Evolutionary conservation across 2,329 filamentous ascomycete genomes (phyloP), one percentile per base, ranked within the genome.

Genomic region (Arthrobotrys sphaeroides): DNA sequence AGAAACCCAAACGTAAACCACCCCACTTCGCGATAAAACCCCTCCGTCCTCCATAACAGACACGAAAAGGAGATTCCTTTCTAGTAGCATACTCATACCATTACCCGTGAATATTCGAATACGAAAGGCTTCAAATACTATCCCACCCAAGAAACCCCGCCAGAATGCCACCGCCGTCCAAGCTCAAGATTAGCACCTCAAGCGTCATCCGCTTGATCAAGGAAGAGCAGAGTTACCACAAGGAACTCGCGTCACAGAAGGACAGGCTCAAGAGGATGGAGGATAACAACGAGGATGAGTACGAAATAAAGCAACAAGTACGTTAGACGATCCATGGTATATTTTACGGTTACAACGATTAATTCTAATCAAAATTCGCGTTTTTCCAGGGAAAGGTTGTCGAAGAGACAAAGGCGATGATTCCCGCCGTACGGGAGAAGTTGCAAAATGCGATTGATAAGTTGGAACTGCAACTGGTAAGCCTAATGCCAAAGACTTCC

Each of bases 301-400:
- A 91, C 76, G 88, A 89, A 79, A 97, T 98, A 80, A 95, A 90
- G 84, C 94, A 99, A 82, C 91, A 97, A 88, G 95, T 96, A 82
- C 42, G 88, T 94, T 96, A 82, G 40, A 86, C 80, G 9, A n/a
- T n/a, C n/a, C n/a, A n/a, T n/a, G n/a, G n/a, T n/a, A n/a, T n/a
- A n/a, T n/a, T n/a, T n/a, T n/a, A n/a, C n/a, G n/a, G n/a, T n/a
- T n/a, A n/a, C n/a, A n/a, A n/a, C n/a, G n/a, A 47, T 7, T 13
- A 33, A n/a, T 33, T 22, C 16, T 43, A n/a, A 38, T 80, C 12
- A 12, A 20, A 73, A 26, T 9, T 38, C 55, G 47, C 36, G 16
- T 36, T 55, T n/a, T 28, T 7, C 26, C 5, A 97, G 93, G 87
- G 88, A 84, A 87, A 88, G 84, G 94, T 91, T 20, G 85, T 93